Conservation (phyloP, 148 eudicot species). For the Polygonum maritimum region DNA sequence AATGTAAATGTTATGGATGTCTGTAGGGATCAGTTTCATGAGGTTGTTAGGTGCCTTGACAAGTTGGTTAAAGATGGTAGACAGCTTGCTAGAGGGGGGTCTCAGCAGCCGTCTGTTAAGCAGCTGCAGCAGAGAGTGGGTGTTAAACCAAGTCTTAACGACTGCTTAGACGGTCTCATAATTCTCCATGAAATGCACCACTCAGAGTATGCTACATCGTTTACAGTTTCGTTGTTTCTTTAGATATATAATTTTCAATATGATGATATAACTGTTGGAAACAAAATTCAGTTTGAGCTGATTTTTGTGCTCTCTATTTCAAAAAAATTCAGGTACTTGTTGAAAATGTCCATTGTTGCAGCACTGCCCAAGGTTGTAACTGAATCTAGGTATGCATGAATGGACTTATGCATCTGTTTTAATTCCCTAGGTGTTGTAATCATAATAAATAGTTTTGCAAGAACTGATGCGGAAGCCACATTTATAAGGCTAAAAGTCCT, state of each 20-base stretch:
- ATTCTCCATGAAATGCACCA: slow-evolving; percentile 70
- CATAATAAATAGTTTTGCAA: neutral
- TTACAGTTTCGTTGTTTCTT: neutral
- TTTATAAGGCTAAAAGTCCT: neutral
- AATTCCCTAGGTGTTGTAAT: neutral
- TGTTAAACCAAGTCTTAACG: slow-evolving; percentile 66
- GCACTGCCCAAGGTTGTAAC: slow-evolving; percentile 40
- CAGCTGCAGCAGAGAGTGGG: slow-evolving; percentile 62
- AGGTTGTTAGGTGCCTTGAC: slow-evolving; percentile 42
- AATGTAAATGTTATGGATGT: slow-evolving; percentile 1
- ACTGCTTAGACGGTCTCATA: slow-evolving; percentile 73
- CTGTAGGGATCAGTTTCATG: slow-evolving; percentile 52
- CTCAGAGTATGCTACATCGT: slow-evolving; percentile 49
- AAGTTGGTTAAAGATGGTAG: slow-evolving; percentile 65
- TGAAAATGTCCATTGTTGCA: slow-evolving; percentile 55
- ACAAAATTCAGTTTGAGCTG: neutral
- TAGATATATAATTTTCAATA: neutral
- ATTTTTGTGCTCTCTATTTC: slow-evolving; percentile 4
- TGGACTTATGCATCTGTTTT: neutral
- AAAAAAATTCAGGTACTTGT: slow-evolving; percentile 36
- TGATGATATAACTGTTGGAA: neutral
- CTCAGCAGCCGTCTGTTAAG: slow-evolving; percentile 28
- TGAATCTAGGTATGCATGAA: slow-evolving; percentile 33
- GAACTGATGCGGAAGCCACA: neutral
- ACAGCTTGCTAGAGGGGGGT: slow-evolving; percentile 58